Base-by-base conservation (phyloP, 1,139 yeast genomes). In the Sugiyamaella pinicola region DNA sequence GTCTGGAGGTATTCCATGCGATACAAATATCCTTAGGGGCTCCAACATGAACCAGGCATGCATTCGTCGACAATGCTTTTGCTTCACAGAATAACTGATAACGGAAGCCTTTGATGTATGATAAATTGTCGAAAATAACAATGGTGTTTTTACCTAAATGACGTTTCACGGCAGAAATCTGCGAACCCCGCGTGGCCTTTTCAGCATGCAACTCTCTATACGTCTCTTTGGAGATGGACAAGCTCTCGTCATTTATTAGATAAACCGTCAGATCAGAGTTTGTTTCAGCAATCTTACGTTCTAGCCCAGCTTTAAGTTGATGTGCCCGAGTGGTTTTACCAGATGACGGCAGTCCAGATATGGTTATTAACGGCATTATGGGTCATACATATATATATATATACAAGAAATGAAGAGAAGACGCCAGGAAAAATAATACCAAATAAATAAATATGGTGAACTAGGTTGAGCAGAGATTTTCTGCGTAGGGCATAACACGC, bases 71-170 rank as follows among this genome's bases (percentile, higher is more conserved):
- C 26, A 83, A 75, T 1, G 91, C 87, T 65, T 91, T 91, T 37
- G 96, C 93, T 67, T 93, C 99, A 69, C 98, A 90, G 69, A 83
- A 90, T 53, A 93, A 75, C 69, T 93, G 99, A 69, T 95, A 93
- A 56, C 99, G 76, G 67, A 90, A 90, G 0, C 99, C 99, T 66
- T 93, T 95, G 65, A 95, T 95, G 67, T 95, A 95, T 21, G 90
- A 85, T 65, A 90, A 74, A 1, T 95, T 81, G 69, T 93, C 99
- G 53, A 93, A 76, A 18, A 93, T 82, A 1, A 93, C 97, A 44
- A 93, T 78, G 28, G 81, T 84, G 26, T 78, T 75, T 44, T 84
- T 77, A 2, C 86, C 76, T 7, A 95, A 72, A 58, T 86, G 89
- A 60, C 97, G 76, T 64, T 89, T 89, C 12, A 93, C 95, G 0